Base-by-base conservation (phyloP, 441 rosid genomes). In the Populus hybrid region DNA sequence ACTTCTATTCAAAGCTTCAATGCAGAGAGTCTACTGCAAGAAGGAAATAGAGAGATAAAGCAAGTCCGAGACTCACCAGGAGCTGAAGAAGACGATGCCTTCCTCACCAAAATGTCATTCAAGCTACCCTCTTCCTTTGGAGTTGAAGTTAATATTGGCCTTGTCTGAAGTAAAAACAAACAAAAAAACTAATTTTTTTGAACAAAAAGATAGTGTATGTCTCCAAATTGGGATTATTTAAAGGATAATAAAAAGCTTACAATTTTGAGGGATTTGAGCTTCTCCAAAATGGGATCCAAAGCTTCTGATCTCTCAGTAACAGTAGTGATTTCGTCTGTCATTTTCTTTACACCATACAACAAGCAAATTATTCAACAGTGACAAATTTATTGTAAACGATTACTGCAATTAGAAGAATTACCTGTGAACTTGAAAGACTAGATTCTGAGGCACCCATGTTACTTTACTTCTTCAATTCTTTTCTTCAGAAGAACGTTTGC, bases 51-150 rank as follows among this genome's bases (percentile, higher is more conserved):
- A 34, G 21, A 5, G 46, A 26, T 9, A 42, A 66, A 38, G 50
- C 50, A 40, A 40, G 50, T 40, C 50, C 50, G 4, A 75, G 76
- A 71, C 87, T 83, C 72, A 91, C 96, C 88, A 16, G 86, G 87
- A 81, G 91, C 83, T 24, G 93, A 87, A 72, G 87, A 89, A 64
- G 92, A 84, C 4, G 89, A 77, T 2, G 95, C 84, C 87, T 89
- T 96, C 75, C 95, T 86, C 42, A 96, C 95, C 79, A 94, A 87
- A 85, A 96, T 96, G 78, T 96, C 99, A 73, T 97, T 93, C 90
- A 96, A 87, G 94, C 97, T 96, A 81, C 88, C 81, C 82, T 94
- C 99, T 35, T 92, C 97, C 67, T 80, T 66, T 10, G 88, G 98
- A 69, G 85, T 86, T 2, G 93, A 83, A 75, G 91, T 90, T 81